Evolutionary conservation across 1,139 yeast species (phyloP).

Genomic region (Pichia sp.): DNA sequence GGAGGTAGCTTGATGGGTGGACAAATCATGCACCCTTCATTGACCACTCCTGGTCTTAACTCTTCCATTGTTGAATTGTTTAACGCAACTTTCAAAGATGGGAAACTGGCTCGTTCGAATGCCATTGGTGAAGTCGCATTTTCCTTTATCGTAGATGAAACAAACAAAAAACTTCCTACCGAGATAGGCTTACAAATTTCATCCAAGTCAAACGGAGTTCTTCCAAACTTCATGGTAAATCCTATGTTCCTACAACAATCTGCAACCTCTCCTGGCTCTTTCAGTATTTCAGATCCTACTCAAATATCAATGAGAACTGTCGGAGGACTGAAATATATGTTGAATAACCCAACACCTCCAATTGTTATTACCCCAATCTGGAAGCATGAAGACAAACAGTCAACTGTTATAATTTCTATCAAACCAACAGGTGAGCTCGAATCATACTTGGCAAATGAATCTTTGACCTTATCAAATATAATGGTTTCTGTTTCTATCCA

Average conservation of each 20-base stretch:
- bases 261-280: conserved; percentile 26
- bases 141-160: conserved; percentile 43
- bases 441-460: conserved; percentile 30
- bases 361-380: conserved; percentile 73
- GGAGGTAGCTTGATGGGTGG: conserved; percentile 32
- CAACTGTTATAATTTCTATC: conserved; percentile 75
- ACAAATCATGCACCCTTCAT: conserved; percentile 49
- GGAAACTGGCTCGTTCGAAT: conserved; percentile 52
- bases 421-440: conserved; percentile 53
- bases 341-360: conserved; percentile 54
- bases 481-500: conserved; percentile 59
- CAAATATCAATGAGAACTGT: conserved; percentile 47
- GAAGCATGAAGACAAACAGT: conserved; percentile 81
- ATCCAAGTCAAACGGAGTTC: conserved; percentile 29
- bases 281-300: conserved; percentile 35
- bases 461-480: conserved; percentile 50
- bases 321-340: conserved; percentile 71
- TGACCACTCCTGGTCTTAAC: conserved; percentile 59
- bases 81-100: conserved; percentile 68
- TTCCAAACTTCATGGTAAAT: conserved; percentile 40
- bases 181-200: conserved; percentile 27
- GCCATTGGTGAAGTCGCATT: conserved; percentile 78
- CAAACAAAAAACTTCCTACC: conserved; percentile 28
- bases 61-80: conserved; percentile 80
- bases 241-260: conserved; percentile 39